Percentiles rank a stretch among this genome's conserved stretches.
Conservation (phyloP, 2,329 filamentous ascomycete genomes). For the Ascochyta lentis region DNA sequence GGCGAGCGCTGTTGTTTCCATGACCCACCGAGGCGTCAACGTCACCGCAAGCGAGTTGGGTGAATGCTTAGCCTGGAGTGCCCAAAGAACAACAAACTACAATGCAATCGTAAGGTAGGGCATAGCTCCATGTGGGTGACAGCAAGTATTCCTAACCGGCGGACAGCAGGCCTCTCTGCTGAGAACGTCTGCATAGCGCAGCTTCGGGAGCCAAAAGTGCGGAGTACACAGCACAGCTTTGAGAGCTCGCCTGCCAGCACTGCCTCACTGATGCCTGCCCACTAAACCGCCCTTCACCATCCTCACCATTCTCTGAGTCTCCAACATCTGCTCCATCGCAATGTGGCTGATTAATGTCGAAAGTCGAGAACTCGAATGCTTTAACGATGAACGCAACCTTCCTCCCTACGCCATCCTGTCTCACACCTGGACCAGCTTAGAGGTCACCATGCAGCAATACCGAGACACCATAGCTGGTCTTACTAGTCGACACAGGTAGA, state of each 20-base stretch:
- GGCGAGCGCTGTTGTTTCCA: not conserved
- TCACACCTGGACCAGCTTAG: conserved; percentile 23
- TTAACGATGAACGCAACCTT: conserved; percentile 15
- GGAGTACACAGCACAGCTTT: not conserved
- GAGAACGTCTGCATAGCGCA: not conserved
- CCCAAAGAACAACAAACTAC: not conserved
- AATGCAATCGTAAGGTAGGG: not conserved
- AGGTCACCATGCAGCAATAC: conserved; percentile 24
- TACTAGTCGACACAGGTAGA: no score
- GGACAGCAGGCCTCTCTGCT: not conserved
- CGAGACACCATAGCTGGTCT: not conserved
- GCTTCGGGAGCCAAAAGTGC: not conserved
- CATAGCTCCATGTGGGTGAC: not conserved
- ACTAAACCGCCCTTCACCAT: not conserved
- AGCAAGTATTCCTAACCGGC: not conserved
- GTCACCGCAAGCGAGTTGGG: not conserved
- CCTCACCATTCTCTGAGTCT: not conserved
- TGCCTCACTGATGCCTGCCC: no score
- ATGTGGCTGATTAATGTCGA: conserved; percentile 23
- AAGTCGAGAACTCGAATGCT: conserved; percentile 10
- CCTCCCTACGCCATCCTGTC: conserved; percentile 29
- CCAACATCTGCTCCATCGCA: not conserved
- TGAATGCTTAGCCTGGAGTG: not conserved
- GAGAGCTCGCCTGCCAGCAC: no score
- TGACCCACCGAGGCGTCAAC: not conserved